These are phyloP conservation scores for Populus simonii DNA, from an alignment of 345 rosid species.

Conservation along the genomic window DNA sequence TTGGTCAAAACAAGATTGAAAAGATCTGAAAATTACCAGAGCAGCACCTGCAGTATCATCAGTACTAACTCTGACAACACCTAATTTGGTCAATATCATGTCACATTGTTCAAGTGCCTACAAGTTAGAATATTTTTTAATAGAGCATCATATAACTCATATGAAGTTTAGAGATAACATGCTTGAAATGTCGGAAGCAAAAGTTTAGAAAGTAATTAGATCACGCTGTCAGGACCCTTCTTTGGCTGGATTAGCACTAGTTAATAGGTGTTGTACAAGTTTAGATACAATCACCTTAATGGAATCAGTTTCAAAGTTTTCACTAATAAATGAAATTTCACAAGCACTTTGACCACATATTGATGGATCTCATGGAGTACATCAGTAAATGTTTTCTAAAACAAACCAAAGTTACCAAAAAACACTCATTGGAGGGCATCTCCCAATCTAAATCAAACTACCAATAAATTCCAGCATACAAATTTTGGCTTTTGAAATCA, in stretches of 20 bases:
- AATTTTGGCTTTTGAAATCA: background rate
- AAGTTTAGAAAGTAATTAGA: background rate
- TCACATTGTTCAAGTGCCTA: conserved; percentile 89
- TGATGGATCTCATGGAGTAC: background rate
- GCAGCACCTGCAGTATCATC: conserved; percentile 92
- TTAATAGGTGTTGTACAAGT: background rate
- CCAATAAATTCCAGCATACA: background rate
- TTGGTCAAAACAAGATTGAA: conserved; percentile 4
- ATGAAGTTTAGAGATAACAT: background rate
- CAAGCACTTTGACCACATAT: background rate
- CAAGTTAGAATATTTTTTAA: conserved; percentile 5
- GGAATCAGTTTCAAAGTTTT: background rate
- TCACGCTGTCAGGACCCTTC: background rate
- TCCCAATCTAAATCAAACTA: background rate
- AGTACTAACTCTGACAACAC: conserved; percentile 47
- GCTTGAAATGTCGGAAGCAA: background rate
- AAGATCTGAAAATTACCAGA: conserved; percentile 44
- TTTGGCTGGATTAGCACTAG: background rate
- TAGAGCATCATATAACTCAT: conserved; percentile 6
- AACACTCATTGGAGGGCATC: background rate
- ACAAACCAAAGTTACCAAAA: background rate
- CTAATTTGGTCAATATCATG: conserved; percentile 56
- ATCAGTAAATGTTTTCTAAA: background rate
- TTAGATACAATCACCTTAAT: background rate
- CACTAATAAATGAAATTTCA: background rate